A percentile compares a stretch with the other conserved stretches of the same genome.
phyloP scores from a whole-genome alignment of 202 grass and related monocot species.

The Saccharum hybrid region DNA sequence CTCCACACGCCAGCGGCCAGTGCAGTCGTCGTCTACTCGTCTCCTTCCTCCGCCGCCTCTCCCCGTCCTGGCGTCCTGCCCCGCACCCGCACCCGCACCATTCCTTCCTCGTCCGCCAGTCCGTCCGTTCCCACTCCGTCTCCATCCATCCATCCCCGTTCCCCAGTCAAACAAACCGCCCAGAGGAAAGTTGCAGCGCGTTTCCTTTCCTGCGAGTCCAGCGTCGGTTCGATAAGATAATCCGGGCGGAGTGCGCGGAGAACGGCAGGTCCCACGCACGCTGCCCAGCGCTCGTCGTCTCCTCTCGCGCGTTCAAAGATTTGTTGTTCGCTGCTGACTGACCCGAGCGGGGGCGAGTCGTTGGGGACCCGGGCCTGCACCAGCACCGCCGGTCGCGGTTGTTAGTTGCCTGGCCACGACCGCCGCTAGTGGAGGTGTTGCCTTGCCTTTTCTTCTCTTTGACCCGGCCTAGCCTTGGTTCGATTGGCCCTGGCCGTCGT shows the following conservation, averaged over 20 bases:
- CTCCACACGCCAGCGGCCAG: background rate
- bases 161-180: background rate
- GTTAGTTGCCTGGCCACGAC: background rate
- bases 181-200: background rate
- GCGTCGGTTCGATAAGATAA: background rate
- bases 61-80: background rate
- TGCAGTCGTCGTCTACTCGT: background rate
- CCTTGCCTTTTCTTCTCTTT: slow-evolving; percentile 40
- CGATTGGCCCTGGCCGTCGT: background rate
- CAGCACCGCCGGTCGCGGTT: background rate
- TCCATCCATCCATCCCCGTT: background rate
- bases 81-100: too few species aligned
- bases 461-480: background rate
- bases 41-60: background rate
- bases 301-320: background rate
- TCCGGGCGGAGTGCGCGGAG: background rate
- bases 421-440: slow-evolving; percentile 20
- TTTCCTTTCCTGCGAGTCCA: background rate
- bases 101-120: too few species aligned
- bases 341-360: slow-evolving; percentile 1
- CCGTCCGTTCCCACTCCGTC: background rate
- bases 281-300: too few species aligned
- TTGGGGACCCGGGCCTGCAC: background rate
- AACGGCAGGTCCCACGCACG: background rate
- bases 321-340: background rate